Evolutionary conservation across 441 rosid species (phyloP).

Genomic region (Syzygium syzygioides): DNA sequence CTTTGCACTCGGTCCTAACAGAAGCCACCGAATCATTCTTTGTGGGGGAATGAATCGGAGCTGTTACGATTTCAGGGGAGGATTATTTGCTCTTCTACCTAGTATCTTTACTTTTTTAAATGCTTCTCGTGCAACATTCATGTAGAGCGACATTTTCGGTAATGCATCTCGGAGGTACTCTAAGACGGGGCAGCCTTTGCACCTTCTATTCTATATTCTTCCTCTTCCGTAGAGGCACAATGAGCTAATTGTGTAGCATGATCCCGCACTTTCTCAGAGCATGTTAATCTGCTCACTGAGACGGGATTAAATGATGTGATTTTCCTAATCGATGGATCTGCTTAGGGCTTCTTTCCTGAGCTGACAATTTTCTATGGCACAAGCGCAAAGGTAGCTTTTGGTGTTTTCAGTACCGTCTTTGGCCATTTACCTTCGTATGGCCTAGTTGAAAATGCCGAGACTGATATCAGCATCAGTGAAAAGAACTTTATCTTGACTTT

Average conservation of each 20-base stretch:
- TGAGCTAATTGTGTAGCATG: neutral
- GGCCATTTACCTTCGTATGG: neutral
- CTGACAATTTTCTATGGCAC: neutral
- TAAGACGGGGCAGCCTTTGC: neutral
- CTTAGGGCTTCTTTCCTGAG: neutral
- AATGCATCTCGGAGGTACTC: neutral
- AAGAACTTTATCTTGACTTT: neutral
- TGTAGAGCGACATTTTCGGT: neutral
- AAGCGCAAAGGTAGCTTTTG: neutral
- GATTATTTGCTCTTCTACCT: neutral
- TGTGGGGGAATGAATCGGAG: neutral
- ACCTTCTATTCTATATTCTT: neutral
- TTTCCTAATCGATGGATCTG: neutral
- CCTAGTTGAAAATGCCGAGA: neutral
- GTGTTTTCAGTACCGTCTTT: neutral
- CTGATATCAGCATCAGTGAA: neutral
- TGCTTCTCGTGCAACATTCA: neutral
- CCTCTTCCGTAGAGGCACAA: neutral
- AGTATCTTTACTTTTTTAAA: neutral
- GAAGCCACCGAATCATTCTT: neutral
- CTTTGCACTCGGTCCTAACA: neutral
- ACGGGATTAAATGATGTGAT: rapidly evolving
- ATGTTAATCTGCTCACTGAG: neutral
- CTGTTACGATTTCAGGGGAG: neutral
- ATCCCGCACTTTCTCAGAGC: neutral